Evolutionary conservation across 2,329 filamentous ascomycete species (phyloP).

Genomic region (Diaporthe caulivora): DNA sequence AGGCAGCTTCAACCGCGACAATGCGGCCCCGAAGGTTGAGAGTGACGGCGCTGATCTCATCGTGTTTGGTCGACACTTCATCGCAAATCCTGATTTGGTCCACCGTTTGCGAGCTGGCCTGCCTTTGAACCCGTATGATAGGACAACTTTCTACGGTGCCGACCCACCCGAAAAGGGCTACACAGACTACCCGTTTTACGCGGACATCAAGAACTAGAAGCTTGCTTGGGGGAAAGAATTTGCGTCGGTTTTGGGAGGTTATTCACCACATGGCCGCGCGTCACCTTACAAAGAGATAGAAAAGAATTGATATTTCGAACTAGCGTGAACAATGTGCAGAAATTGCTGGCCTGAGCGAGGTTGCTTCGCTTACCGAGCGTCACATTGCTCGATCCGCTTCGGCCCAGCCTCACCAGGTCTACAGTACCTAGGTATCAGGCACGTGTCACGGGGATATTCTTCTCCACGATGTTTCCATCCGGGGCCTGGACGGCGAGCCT

Average conservation of each 20-base stretch:
- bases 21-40: slow-evolving; percentile 55
- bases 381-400: slow-evolving; percentile 17
- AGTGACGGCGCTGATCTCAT: slow-evolving; percentile 56
- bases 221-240: no score
- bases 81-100: slow-evolving; percentile 61
- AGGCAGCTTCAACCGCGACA: slow-evolving; percentile 57
- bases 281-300: background rate
- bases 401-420: slow-evolving; percentile 7
- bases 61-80: slow-evolving; percentile 62
- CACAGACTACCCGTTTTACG: slow-evolving; percentile 53
- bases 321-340: no score
- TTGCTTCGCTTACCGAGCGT: background rate
- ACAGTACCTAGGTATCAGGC: no score
- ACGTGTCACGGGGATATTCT: background rate
- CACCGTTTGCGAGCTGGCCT: slow-evolving; percentile 58
- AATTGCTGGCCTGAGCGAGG: no score
- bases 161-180: slow-evolving; percentile 49
- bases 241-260: no score
- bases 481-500: background rate
- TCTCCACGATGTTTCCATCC: background rate
- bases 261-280: background rate
- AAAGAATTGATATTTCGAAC: background rate
- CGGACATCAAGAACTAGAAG: slow-evolving; percentile 32
- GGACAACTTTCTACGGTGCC: slow-evolving; percentile 58
- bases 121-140: slow-evolving; percentile 57